phyloP scores from a whole-genome alignment of 106 monocot species.

The Posidonia australis region DNA sequence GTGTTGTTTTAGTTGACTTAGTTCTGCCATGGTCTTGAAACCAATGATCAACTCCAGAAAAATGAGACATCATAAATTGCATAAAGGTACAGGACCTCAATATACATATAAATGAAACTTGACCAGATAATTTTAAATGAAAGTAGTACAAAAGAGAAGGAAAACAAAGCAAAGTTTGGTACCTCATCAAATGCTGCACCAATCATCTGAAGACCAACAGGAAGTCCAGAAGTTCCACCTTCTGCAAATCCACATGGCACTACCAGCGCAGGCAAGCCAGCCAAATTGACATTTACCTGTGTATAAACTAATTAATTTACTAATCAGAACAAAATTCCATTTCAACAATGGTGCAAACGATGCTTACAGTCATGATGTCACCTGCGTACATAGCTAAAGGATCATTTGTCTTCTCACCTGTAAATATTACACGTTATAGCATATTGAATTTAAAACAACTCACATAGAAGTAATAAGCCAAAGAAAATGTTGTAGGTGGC shows the following conservation, averaged over 20 bases:
- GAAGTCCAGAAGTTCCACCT: conserved; percentile 55
- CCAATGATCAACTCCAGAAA: too few relatives aligned
- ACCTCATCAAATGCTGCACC: conserved; percentile 76
- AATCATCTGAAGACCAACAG: conserved; percentile 96
- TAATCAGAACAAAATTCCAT: background rate
- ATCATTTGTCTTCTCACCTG: conserved; percentile 90
- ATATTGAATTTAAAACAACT: background rate
- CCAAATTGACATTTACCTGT: conserved; percentile 95
- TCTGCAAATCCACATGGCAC: conserved; percentile 90
- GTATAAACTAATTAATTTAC: background rate
- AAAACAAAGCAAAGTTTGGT: background rate
- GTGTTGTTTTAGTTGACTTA: too few relatives aligned
- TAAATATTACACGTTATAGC: conserved; percentile 6
- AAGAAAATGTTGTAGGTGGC: background rate
- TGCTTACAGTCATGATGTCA: conserved; percentile 87
- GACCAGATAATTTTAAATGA: too few relatives aligned
- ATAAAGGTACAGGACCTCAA: too few relatives aligned
- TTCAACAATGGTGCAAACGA: background rate
- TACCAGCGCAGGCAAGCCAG: conserved; percentile 86
- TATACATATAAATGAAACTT: too few relatives aligned
- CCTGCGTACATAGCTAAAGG: conserved; percentile 97
- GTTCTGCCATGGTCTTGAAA: too few relatives aligned
- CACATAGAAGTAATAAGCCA: background rate
- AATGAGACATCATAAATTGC: too few relatives aligned
- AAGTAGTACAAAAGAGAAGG: too few relatives aligned